Base-by-base conservation (phyloP, 805 yeast genomes). In the Nakazawaea ishiwadae region DNA sequence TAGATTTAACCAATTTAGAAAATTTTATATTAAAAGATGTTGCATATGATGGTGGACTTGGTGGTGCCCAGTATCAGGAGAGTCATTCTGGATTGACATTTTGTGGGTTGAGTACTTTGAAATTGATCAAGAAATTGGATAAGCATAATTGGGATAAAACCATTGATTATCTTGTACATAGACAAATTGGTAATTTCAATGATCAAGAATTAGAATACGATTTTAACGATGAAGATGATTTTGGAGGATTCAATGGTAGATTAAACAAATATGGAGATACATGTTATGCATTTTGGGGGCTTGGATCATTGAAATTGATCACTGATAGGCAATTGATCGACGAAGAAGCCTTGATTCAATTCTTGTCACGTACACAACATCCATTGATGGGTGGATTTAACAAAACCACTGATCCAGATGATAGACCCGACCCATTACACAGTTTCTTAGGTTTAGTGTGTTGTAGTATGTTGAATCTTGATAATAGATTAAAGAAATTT, bases 31-130 rank as follows among this genome's bases (percentile, higher is more conserved):
- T 44, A 15, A 39, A 55, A 0, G 52, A 62, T 8, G 55, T 66
- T 29, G 62, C 68, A 24, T 70, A 60, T 49, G 79, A 74, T 51
- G 97, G 97, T 1, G 97, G 96, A 0, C 60, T 86, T 35, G 84
- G 90, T 4, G 71, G 73, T 18, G 34, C 46, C 6, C 58, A 63
- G 4, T 53, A 55, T 29, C 61, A 67, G 11, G 99, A 91, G 58
- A 68, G 89, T 2, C 97, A 91, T 61, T 80, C 88, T 6, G 99
- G 98, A 0, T 69, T 84, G 45, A 84, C 96, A 0, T 91, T 78
- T 53, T 90, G 97, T 62, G 96, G 85, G 0, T 51, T 90, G 18
- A 83, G 84, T 0, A 59, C 84, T 1, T 65, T 88, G 43, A 53
- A 57, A 26, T 49, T 85, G 31, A 51, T 70, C 4, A 64, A 54